A percentile compares a stretch with the other conserved stretches of the same genome.
These are phyloP conservation scores for Pyrenochaeta sp. DNA, from an alignment of 2,329 filamentous ascomycete species.

Conservation along the genomic window DNA sequence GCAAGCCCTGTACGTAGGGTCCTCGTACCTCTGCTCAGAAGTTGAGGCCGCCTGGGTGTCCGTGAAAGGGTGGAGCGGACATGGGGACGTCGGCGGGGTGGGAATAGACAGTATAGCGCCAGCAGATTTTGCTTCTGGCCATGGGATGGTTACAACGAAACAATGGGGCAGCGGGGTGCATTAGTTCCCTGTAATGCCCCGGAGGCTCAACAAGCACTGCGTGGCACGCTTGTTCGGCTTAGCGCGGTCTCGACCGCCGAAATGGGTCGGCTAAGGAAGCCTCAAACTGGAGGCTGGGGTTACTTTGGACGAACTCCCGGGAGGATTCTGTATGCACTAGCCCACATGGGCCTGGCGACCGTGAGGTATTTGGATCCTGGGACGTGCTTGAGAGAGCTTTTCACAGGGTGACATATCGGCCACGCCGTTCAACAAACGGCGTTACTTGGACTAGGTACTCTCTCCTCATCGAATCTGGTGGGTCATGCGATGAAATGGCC, in stretches of 20 bases:
- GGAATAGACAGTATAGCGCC: constrained; percentile 10
- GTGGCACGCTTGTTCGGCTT: constrained; percentile 23
- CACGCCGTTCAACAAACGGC: constrained; percentile 10
- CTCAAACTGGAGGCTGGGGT: constrained; percentile 1
- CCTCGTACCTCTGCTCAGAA: not conserved
- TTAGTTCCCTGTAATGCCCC: constrained; percentile 29
- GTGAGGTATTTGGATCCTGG: not conserved
- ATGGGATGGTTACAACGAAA: constrained; percentile 13
- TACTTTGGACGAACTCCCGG: constrained; percentile 35
- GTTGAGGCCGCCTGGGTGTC: constrained; percentile 12
- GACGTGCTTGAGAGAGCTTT: constrained; percentile 6
- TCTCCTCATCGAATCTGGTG: no score
- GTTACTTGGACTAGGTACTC: not conserved
- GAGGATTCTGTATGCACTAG: constrained; percentile 23
- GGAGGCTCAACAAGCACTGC: constrained; percentile 39
- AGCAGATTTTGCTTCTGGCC: constrained; percentile 38
- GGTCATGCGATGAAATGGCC: not conserved
- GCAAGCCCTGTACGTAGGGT: constrained; percentile 4
- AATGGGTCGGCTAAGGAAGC: constrained; percentile 9
- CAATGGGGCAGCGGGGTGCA: constrained; percentile 33
- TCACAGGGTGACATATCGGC: not conserved
- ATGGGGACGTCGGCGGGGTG: constrained; percentile 6
- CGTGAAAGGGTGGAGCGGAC: constrained; percentile 12
- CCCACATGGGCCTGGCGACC: not conserved
- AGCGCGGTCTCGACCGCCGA: constrained; percentile 24